phyloP scores from a whole-genome alignment of 1,284 basidiomycete species.

The Fomes fomentarius region DNA sequence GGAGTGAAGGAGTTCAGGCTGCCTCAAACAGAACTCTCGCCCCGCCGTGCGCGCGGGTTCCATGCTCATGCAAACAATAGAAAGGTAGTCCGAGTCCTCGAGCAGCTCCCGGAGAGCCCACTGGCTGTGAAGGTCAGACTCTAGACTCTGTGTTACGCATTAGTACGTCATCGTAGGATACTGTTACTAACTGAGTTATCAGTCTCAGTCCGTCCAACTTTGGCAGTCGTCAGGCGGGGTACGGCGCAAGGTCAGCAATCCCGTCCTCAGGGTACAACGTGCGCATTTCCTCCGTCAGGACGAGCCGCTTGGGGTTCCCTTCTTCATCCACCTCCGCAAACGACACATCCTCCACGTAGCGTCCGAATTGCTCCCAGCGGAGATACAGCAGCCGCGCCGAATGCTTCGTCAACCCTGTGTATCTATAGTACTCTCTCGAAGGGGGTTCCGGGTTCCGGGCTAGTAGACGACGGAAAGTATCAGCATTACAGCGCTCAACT shows the following conservation, averaged over 20 bases:
- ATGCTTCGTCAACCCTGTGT: background rate
- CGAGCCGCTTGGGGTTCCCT: constrained; percentile 2
- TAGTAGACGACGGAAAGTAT: background rate
- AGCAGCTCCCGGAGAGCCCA: no score
- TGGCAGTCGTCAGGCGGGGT: background rate
- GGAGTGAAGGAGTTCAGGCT: no score
- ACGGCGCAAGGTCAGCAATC: background rate
- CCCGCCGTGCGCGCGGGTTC: no score
- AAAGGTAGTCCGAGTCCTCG: no score
- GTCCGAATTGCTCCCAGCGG: constrained; percentile 3
- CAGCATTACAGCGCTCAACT: no score
- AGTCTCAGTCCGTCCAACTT: no score
- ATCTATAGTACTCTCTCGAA: background rate
- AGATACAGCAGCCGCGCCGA: background rate
- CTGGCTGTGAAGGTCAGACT: no score
- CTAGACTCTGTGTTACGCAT: no score
- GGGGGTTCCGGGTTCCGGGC: background rate
- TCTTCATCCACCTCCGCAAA: background rate
- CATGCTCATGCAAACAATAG: no score
- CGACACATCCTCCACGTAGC: constrained; percentile 13
- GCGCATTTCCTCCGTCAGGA: constrained; percentile 13
- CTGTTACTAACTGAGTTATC: no score
- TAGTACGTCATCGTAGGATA: no score
- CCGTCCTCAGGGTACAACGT: constrained; percentile 10
- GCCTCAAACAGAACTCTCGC: no score